Conservation (phyloP, 2,329 filamentous ascomycete species). For the Seiridium cupressi region DNA sequence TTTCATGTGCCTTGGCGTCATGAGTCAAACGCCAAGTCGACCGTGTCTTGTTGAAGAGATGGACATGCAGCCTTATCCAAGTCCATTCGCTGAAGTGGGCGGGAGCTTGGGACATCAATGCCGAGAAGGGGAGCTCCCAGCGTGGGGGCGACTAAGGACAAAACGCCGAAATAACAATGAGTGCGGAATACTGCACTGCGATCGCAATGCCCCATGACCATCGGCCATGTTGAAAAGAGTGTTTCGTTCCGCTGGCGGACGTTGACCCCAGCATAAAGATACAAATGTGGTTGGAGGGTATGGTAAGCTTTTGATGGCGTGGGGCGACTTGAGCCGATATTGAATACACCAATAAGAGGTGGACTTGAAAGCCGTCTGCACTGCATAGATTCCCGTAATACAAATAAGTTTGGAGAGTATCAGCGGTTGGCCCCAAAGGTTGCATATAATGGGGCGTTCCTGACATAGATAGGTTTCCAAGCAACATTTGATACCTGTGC, state of each 20-base stretch:
- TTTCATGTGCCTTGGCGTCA: neutral
- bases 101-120: neutral
- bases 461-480: too few species aligned
- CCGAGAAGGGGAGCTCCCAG: conserved; percentile 1
- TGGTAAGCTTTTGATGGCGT: too few species aligned
- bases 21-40: conserved; percentile 6
- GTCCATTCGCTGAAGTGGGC: neutral
- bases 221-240: neutral
- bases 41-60: neutral
- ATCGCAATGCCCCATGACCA: neutral
- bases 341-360: too few species aligned
- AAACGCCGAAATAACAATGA: neutral
- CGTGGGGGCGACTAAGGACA: conserved; percentile 3
- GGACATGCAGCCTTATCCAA: neutral
- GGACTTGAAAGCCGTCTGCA: too few species aligned
- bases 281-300: too few species aligned
- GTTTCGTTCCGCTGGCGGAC: neutral
- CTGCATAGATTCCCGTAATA: too few species aligned
- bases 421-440: too few species aligned
- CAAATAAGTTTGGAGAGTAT: too few species aligned
- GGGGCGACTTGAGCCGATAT: too few species aligned
- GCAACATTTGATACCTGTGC: too few species aligned
- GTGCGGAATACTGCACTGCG: neutral
- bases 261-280: too few species aligned
- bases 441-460: too few species aligned